Evolutionary conservation across 2,329 filamentous ascomycete species (phyloP), one percentile per base, ranked within the genome.

Genomic region (Neonectria hederae): DNA sequence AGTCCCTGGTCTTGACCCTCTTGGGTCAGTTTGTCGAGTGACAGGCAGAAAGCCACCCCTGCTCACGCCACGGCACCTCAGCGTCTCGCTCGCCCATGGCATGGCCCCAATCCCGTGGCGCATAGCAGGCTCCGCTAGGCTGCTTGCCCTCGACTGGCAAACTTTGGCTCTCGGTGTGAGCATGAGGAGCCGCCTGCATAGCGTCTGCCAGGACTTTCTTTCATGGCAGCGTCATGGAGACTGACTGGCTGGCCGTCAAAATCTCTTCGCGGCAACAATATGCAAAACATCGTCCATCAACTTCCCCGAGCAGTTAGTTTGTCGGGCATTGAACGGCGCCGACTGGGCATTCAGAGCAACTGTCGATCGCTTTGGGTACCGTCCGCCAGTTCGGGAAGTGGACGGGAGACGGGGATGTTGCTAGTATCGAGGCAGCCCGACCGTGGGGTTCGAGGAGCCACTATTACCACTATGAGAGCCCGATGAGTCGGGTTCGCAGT

Each of bases 281-380:
- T 43, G 24, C 48, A 59, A 42, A 35, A 24, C 46, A 26, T 42
- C 38, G 38, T 11, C 21, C 22, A 22, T 38, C 28, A 30, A 35
- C 67, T 66, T 70, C 58, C 40, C 55, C 67, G 43, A 60, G 52
- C 56, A 59, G 52, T 54, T 46, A 59, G 52, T 54, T 46, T 66
- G 63, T 70, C 68, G 56, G 69, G 69, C 69, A 71, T 65, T 67
- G 63, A 70, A 65, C 32, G 32, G 7, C 32, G 32, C 59, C 53
- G 57, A 59, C 69, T 57, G 45, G 69, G 65, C 60, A 59, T 35
- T 58, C 55, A 54, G 51, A 59, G 32, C 21, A 42, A 46, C 22
- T 46, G 54, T 40, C 21, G 58, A 65, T 54, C 57, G 45, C 22
- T 65, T 65, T 56, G 54, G 54, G 63, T 55, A 62, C 42, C 61